phyloP scores from a whole-genome alignment of 345 rosid genomes.

The Eucalyptus decipiens region DNA sequence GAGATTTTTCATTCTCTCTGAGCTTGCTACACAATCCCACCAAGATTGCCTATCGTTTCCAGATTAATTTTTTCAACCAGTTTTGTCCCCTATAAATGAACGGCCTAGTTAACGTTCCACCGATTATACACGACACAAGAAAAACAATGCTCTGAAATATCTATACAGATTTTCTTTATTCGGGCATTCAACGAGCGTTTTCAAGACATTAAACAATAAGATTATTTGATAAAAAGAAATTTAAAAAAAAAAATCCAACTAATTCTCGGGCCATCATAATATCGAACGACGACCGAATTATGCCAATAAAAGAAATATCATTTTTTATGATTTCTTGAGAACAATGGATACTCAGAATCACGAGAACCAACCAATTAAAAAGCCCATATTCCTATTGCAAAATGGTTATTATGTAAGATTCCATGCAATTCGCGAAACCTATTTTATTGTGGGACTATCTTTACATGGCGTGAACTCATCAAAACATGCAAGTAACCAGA shows the following conservation, averaged over 20 bases:
- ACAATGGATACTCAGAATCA: background rate
- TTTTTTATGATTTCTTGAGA: too few relatives aligned
- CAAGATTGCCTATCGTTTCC: background rate
- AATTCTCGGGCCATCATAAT: background rate
- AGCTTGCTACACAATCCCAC: too few relatives aligned
- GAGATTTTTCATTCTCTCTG: too few relatives aligned
- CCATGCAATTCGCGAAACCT: background rate
- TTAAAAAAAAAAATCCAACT: too few relatives aligned
- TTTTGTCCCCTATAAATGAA: background rate
- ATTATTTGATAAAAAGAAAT: too few relatives aligned
- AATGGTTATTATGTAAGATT: background rate
- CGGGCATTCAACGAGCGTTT: background rate
- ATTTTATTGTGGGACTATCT: background rate
- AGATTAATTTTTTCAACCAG: too few relatives aligned
- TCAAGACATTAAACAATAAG: too few relatives aligned
- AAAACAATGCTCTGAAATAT: background rate
- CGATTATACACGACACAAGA: background rate
- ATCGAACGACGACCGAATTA: too few relatives aligned
- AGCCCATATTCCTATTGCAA: background rate
- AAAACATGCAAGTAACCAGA: background rate
- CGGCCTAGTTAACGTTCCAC: background rate
- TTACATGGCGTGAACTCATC: background rate
- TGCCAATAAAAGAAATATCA: background rate
- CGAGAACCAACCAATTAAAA: background rate
- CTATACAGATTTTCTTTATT: background rate